A percentile compares a stretch with the other conserved stretches of the same genome.
Evolutionary conservation across 352 stramenopile species (phyloP).

Genomic region (Phytophthora pisi): DNA sequence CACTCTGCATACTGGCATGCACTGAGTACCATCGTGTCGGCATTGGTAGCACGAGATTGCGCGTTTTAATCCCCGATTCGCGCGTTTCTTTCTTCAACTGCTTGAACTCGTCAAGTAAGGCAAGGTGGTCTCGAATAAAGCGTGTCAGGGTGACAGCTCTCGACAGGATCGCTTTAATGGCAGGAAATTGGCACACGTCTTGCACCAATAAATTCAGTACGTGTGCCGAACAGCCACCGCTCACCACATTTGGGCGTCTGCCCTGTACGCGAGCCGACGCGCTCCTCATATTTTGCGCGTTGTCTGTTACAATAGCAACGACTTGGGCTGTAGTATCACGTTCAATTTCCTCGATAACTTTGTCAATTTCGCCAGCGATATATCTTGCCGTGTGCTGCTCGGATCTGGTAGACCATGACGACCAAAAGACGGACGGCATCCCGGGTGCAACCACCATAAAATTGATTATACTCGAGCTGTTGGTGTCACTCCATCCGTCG

Average conservation of each 20-base stretch:
- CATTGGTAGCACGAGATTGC: constrained; percentile 7
- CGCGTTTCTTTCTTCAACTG: neutral
- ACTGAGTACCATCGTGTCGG: constrained; percentile 14
- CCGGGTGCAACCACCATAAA: neutral
- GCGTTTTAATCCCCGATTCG: neutral
- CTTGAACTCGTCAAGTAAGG: constrained; percentile 15
- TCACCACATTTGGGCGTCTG: constrained; percentile 2
- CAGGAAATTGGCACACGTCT: constrained; percentile 5
- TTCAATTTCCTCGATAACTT: constrained; percentile 4
- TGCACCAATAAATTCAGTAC: constrained; percentile 15
- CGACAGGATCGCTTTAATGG: neutral
- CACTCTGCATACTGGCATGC: neutral
- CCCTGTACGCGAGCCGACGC: neutral
- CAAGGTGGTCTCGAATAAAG: constrained; percentile 6
- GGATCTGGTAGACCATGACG: neutral
- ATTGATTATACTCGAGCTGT: neutral
- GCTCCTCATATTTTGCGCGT: constrained; percentile 11
- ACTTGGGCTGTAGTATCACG: neutral
- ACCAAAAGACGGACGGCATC: constrained; percentile 7
- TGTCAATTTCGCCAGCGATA: neutral
- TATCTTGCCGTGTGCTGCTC: neutral
- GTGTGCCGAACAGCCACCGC: constrained; percentile 12
- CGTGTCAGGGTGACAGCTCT: constrained; percentile 6
- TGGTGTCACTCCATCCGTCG: neutral
- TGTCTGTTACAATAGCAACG: neutral